phyloP scores from a whole-genome alignment of 164 flowering plant genomes.

The Macadamia tetraphylla region DNA sequence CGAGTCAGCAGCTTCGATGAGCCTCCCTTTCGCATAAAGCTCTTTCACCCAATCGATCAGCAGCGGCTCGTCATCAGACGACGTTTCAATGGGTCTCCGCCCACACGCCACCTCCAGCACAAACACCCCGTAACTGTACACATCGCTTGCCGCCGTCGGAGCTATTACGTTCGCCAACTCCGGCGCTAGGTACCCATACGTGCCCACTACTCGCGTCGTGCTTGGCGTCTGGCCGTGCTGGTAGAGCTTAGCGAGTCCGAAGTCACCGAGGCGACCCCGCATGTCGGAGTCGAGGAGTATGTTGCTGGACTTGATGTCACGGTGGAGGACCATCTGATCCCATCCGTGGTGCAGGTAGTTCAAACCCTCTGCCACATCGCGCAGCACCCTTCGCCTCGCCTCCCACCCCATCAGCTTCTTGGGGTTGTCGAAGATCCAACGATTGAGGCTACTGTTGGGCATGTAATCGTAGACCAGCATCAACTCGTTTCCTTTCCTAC shows the following conservation, averaged over 20 bases:
- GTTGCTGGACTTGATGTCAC: conserved; percentile 80
- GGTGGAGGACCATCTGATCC: conserved; percentile 73
- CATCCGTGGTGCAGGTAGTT: conserved; percentile 68
- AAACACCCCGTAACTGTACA: conserved; percentile 79
- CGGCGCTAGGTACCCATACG: conserved; percentile 84
- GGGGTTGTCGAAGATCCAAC: conserved; percentile 52
- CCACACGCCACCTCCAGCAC: conserved; percentile 77
- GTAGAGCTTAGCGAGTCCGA: conserved; percentile 73
- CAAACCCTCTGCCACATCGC: conserved; percentile 67
- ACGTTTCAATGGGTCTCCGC: conserved; percentile 55
- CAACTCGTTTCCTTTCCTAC: conserved; percentile 34
- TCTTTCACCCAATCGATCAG: conserved; percentile 75
- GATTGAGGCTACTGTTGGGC: conserved; percentile 57
- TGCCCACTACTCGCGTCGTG: conserved; percentile 77
- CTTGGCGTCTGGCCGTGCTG: conserved; percentile 51
- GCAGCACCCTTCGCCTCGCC: conserved; percentile 36
- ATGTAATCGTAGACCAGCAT: conserved; percentile 56
- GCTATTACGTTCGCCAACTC: conserved; percentile 46
- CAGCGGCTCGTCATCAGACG: conserved; percentile 44
- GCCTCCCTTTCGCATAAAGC: conserved; percentile 38
- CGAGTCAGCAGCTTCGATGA: conserved; percentile 53
- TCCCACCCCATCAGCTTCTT: conserved; percentile 37
- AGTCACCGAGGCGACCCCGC: conserved; percentile 68
- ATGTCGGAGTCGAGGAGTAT: conserved; percentile 55
- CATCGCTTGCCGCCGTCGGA: conserved; percentile 57